Percentiles rank a stretch among this genome's conserved stretches.
Evolutionary conservation across 2,329 filamentous ascomycete species (phyloP).

Genomic region (Calonectria hongkongensis): DNA sequence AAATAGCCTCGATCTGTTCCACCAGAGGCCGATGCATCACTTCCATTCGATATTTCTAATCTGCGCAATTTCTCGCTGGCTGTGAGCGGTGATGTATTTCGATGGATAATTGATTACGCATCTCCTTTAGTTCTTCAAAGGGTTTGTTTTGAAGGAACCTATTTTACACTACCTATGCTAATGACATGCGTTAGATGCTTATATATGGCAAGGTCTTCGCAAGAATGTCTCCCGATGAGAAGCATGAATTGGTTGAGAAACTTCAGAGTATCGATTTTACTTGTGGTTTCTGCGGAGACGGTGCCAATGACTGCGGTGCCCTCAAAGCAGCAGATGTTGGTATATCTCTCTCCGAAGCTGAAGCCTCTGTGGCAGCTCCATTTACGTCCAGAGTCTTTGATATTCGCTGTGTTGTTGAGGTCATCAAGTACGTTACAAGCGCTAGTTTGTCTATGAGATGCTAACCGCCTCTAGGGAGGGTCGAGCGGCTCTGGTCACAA

Average conservation of each 20-base stretch:
- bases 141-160: slow-evolving; percentile 63
- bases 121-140: slow-evolving; percentile 84
- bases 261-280: slow-evolving; percentile 97
- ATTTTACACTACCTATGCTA: neutral
- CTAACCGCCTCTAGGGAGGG: slow-evolving; percentile 79
- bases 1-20: slow-evolving; percentile 81
- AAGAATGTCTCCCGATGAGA: slow-evolving; percentile 99
- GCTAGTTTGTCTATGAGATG: neutral
- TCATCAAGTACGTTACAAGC: slow-evolving; percentile 79
- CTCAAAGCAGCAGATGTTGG: slow-evolving; percentile 98
- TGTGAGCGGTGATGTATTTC: slow-evolving; percentile 94
- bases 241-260: slow-evolving; percentile 97
- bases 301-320: slow-evolving; percentile 97
- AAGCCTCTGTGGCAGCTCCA: slow-evolving; percentile 97
- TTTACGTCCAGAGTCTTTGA: slow-evolving; percentile 98
- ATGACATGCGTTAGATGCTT: slow-evolving; percentile 79
- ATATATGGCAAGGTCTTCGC: slow-evolving; percentile 95
- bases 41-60: slow-evolving; percentile 89
- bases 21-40: slow-evolving; percentile 83
- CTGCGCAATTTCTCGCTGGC: slow-evolving; percentile 91
- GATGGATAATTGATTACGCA: slow-evolving; percentile 96
- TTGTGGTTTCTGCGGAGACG: slow-evolving; percentile 96
- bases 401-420: slow-evolving; percentile 93
- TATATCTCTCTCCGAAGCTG: slow-evolving; percentile 96
- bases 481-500: slow-evolving; percentile 95